Evolutionary conservation across 2,329 filamentous ascomycete genomes (phyloP).

Genomic region (Phialophora chinensis): DNA sequence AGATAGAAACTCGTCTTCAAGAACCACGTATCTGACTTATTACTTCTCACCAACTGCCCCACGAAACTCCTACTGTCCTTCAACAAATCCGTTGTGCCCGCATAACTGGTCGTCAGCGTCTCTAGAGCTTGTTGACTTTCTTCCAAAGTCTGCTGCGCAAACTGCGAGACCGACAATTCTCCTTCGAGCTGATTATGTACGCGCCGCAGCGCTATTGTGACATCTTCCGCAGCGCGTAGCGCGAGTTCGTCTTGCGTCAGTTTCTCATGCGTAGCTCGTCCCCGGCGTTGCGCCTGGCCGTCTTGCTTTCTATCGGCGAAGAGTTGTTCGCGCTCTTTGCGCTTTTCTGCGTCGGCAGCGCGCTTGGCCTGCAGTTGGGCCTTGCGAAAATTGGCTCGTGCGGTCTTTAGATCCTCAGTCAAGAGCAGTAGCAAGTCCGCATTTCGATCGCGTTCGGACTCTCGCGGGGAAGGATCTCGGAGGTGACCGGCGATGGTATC

Average conservation of each 20-base stretch:
- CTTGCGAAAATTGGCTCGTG: slow-evolving; percentile 74
- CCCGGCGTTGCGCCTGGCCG: slow-evolving; percentile 21
- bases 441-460: slow-evolving; percentile 68
- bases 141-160: slow-evolving; percentile 82
- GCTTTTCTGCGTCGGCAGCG: slow-evolving; percentile 73
- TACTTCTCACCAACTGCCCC: slow-evolving; percentile 77
- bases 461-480: slow-evolving; percentile 18
- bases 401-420: slow-evolving; percentile 70
- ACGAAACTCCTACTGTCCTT: slow-evolving; percentile 76
- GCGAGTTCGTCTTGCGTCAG: slow-evolving; percentile 74
- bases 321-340: slow-evolving; percentile 76
- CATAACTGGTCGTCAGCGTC: slow-evolving; percentile 81
- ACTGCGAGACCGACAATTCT: slow-evolving; percentile 84
- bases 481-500: slow-evolving; percentile 23
- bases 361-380: slow-evolving; percentile 81
- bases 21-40: slow-evolving; percentile 99
- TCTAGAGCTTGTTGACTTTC: slow-evolving; percentile 73
- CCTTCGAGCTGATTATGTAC: slow-evolving; percentile 86
- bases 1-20: slow-evolving; percentile 88
- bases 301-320: slow-evolving; percentile 60
- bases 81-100: slow-evolving; percentile 76
- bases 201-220: slow-evolving; percentile 80
- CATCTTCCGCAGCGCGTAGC: slow-evolving; percentile 77
- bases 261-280: slow-evolving; percentile 50
- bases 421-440: slow-evolving; percentile 70